A percentile compares a stretch with the other conserved stretches of the same genome.
phyloP scores from a whole-genome alignment of 192 early-diverging fungal genomes.

The Coemansia sp. region DNA sequence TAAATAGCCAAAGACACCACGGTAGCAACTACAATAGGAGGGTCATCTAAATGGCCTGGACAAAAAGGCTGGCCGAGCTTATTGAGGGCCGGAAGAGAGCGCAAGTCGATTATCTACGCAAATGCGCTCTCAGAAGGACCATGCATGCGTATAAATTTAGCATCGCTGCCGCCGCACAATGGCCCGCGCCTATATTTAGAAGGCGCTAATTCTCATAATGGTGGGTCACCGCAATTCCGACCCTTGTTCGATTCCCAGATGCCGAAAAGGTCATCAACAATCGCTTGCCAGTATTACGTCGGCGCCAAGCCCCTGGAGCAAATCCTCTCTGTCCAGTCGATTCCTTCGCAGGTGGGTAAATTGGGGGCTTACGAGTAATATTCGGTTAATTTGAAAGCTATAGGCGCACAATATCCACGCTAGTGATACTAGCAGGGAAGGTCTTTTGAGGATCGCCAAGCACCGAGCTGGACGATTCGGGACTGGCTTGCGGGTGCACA shows the following conservation, averaged over 20 bases:
- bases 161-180: background rate
- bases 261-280: background rate
- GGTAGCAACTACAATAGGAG: background rate
- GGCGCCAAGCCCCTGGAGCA: background rate
- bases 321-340: background rate
- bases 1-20: background rate
- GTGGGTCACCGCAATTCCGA: background rate
- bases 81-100: background rate
- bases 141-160: background rate
- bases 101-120: background rate
- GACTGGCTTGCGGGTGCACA: constrained; percentile 58
- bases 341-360: background rate
- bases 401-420: constrained; percentile 42
- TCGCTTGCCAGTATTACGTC: background rate
- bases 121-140: background rate
- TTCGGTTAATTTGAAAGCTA: constrained; percentile 6
- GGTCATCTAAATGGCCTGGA: background rate
- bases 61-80: background rate
- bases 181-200: constrained; percentile 4
- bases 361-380: background rate
- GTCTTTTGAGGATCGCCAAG: constrained; percentile 15
- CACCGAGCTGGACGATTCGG: constrained; percentile 2
- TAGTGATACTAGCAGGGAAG: constrained; percentile 32
- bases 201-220: background rate
- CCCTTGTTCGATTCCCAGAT: background rate